phyloP scores from a whole-genome alignment of 176 grass and related monocot genomes.

The Microstegium vimineum region DNA sequence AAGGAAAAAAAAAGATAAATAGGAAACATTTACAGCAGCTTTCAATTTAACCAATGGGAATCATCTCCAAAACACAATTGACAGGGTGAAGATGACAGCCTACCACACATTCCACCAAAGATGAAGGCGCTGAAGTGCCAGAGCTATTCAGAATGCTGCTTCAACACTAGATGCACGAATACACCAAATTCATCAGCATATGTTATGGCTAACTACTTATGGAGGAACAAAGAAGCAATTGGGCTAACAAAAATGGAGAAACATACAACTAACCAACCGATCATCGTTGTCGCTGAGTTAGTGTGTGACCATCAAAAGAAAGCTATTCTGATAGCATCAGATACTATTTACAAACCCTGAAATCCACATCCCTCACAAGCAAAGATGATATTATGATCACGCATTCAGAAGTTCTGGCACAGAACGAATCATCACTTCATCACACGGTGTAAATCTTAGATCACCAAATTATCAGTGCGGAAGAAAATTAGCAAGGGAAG shows the following conservation, averaged over 20 bases:
- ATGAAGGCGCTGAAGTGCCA: too few species aligned
- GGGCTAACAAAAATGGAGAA: not conserved
- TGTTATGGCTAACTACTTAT: not conserved
- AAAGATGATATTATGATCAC: not conserved
- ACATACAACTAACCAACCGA: not conserved
- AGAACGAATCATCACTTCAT: too few species aligned
- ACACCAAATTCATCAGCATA: too few species aligned
- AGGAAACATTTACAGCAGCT: not conserved
- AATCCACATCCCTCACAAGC: not conserved
- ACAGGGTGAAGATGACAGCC: not conserved
- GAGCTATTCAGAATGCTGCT: too few species aligned
- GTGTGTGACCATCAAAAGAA: not conserved
- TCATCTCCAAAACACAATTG: not conserved
- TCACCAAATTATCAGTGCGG: not conserved
- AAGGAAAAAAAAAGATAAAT: not conserved
- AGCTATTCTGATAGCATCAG: not conserved
- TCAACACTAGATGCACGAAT: too few species aligned
- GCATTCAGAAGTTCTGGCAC: too few species aligned
- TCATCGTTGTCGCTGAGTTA: not conserved
- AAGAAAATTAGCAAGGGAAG: not conserved
- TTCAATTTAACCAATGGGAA: not conserved
- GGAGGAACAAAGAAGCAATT: not conserved
- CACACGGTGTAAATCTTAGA: constrained; percentile 19
- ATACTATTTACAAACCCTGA: not conserved
- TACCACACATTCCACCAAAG: not conserved